Percentiles rank a stretch among this genome's conserved stretches.
Conservation (phyloP, 2,329 filamentous ascomycete species). For the Fusarium chaquense region DNA sequence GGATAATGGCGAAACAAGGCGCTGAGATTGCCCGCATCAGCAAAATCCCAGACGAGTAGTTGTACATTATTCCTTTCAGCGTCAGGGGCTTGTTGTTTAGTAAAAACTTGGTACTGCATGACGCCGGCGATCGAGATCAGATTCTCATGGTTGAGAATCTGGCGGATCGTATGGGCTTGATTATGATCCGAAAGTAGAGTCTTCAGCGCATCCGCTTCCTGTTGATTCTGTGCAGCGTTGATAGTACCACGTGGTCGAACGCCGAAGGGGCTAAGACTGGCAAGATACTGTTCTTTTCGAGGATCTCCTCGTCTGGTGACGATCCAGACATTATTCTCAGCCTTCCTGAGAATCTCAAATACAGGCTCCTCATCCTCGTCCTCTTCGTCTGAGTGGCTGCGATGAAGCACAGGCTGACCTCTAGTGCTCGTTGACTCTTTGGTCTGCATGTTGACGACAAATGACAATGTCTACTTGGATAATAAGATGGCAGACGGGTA, state of each 20-base stretch:
- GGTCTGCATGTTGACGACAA: constrained; percentile 17
- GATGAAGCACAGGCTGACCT: background rate
- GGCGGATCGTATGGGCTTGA: constrained; percentile 48
- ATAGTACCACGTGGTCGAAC: constrained; percentile 18
- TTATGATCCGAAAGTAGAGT: constrained; percentile 38
- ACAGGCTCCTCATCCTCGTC: constrained; percentile 11
- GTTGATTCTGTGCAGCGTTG: constrained; percentile 25
- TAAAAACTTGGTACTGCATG: constrained; percentile 46
- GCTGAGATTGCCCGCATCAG: constrained; percentile 63
- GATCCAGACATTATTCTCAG: constrained; percentile 50
- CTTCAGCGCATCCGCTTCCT: constrained; percentile 43
- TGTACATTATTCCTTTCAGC: constrained; percentile 39
- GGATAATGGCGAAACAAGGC: constrained; percentile 54
- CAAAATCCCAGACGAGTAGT: constrained; percentile 64
- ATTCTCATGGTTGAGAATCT: constrained; percentile 63
- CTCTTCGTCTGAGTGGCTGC: background rate
- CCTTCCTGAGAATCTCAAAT: constrained; percentile 50
- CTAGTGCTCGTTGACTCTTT: background rate
- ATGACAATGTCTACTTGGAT: background rate
- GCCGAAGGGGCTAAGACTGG: constrained; percentile 28
- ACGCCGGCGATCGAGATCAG: constrained; percentile 59
- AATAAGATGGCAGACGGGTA: background rate
- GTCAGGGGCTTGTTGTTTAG: constrained; percentile 18
- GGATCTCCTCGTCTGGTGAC: constrained; percentile 47
- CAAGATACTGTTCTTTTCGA: constrained; percentile 53